Evolutionary conservation across 768 basidiomycete species (phyloP).

Genomic region (Paxillus ammoniavirescens): DNA sequence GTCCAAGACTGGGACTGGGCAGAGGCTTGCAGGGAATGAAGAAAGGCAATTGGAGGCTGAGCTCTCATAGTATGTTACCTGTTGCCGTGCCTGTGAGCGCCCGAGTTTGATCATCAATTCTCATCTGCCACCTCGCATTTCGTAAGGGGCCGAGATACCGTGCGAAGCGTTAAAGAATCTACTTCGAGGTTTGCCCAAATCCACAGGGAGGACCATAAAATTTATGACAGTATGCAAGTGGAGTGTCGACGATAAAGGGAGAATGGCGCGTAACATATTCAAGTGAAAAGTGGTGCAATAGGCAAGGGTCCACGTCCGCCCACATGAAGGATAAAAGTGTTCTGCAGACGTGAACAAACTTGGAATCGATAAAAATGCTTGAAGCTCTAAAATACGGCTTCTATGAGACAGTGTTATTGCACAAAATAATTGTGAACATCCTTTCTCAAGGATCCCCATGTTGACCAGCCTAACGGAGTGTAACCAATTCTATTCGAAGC

Average conservation of each 20-base stretch:
- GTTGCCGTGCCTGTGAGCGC: not conserved
- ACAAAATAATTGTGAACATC: not conserved
- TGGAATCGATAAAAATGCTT: too few species aligned
- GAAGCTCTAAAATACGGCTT: not conserved
- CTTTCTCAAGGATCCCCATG: not conserved
- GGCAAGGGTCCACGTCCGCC: too few species aligned
- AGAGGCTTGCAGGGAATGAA: not conserved
- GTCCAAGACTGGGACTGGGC: not conserved
- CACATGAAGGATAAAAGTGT: too few species aligned
- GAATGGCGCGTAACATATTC: too few species aligned
- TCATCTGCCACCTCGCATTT: not conserved
- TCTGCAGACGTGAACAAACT: too few species aligned
- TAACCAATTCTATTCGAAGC: constrained; percentile 50
- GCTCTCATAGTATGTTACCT: not conserved
- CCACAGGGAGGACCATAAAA: too few species aligned
- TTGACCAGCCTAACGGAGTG: constrained; percentile 40
- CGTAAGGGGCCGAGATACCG: too few species aligned
- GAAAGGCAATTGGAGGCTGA: not conserved
- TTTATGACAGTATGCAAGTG: too few species aligned
- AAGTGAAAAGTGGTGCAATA: too few species aligned
- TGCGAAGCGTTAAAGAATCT: too few species aligned
- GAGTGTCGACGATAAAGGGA: too few species aligned
- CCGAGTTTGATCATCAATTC: constrained; percentile 6
- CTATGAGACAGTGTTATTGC: not conserved
- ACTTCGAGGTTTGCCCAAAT: too few species aligned